Base-by-base conservation (phyloP, 2,329 filamentous ascomycete species). In the Ophiosphaerella herpotricha region DNA sequence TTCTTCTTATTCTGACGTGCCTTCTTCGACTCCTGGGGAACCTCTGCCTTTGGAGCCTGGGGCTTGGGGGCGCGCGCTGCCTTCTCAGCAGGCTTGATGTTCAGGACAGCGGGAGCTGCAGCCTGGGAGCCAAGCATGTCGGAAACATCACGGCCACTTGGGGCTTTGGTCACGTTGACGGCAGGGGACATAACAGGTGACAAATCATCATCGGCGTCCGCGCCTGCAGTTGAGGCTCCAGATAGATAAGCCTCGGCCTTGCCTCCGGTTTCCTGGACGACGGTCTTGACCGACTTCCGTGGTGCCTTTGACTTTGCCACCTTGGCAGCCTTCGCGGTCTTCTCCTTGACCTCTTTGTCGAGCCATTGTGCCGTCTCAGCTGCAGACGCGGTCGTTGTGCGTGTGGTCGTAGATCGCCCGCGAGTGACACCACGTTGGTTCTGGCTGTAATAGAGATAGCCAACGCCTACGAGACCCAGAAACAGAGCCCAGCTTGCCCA, bases 1-100 rank as follows among this genome's bases (percentile, higher is more conserved):
- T 96, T 97, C 78, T 88, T 85, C 61, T 87, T 85, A 78, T 96
- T 94, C 79, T 97, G 92, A 52, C 91, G 87, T 78, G 96, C 90
- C 81, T 97, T 97, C 87, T 97, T 97, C 16, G 88, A 89, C 80
- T 96, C 89, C 14, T 82, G 83, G 41, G 83, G 53, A 18, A 59
- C 54, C 44, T 72, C 70, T 48, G 75, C 80, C 35, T 80, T 77
- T 77, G 86, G 84, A 44, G 80, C 77, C 74, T 86, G 86, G 55
- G 83, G 78, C 75, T 87, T 83, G 68, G 82, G 73, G 31, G 80
- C 74, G 73, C 85, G 85, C 31, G 74, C 72, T 16, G 77, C 76
- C 76, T 81, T 85, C 70, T 75, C 82, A 66, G 74, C 83, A 70
- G 86, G 85, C 46, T 88, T 94, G 57, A 97, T 80, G 54, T 89